Base-by-base conservation (phyloP, 2,329 filamentous ascomycete genomes). In the Colletotrichum brevisporum region DNA sequence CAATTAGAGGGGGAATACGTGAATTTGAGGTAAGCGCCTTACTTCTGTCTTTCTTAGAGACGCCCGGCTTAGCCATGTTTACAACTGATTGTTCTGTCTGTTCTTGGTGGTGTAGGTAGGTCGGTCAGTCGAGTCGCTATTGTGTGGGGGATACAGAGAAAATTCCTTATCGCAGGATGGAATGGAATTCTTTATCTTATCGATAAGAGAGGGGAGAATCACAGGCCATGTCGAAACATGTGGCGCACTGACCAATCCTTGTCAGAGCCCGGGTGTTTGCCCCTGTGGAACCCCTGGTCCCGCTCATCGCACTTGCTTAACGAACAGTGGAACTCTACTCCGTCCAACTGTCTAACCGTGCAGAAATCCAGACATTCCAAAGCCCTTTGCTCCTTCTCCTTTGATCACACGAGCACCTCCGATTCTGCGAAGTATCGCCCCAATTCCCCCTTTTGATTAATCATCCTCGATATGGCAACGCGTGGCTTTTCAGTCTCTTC, bases 21-120 rank as follows among this genome's bases (percentile, higher is more conserved):
- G 6, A 51, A 16, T 2, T 21, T 4, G 1, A 0, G 15, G 21
- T 50, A 6, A 4, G 16, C 10, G 48, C 5, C 68, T 41, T 53
- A 75, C 78, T 75, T 70, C 74, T 78, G 58, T 66, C 74, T 71
- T 78, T 80, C 53, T 78, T 79, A 39, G 76, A 59, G 53, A 47
- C 48, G 39, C 69, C 59, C 41, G 69, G 69, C 50, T 72, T 72
- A 50, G 71, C 71, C 71, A 72, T 72, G 16, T 63, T 71, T 63
- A 50, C 60, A 41, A 58, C 31, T 12, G 15, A 39, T 65, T 66
- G 26, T 52, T 67, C 48, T 6, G 65, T 57, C 21, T 39, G 52
- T 51, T 43, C n/a, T 8, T 45, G 51, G 55, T 57, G 66, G 16
- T 50, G 50, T 16, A 61, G 41, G 48, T 50, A 31, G 18, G 43